phyloP scores from a whole-genome alignment of 441 rosid species.

The Theobroma grandiflorum region DNA sequence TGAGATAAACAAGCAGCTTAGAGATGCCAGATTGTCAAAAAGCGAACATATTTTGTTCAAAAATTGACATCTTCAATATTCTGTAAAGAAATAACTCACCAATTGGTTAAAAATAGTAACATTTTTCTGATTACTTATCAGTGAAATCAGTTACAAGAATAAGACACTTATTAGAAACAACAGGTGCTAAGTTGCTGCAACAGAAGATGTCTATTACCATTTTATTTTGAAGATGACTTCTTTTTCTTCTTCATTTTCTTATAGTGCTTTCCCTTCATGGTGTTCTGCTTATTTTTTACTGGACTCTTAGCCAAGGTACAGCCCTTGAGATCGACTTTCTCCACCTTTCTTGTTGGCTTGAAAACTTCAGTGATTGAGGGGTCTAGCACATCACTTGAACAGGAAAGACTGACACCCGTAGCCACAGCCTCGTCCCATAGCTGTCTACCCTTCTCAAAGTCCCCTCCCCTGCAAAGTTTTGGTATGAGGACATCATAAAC shows the following conservation, averaged over 20 bases:
- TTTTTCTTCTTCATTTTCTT: conserved; percentile 29
- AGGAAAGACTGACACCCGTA: conserved; percentile 47
- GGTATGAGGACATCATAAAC: conserved; percentile 76
- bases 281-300: conserved; percentile 30
- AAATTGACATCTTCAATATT: neutral
- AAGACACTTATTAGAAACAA: neutral
- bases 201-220: neutral
- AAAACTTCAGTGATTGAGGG: conserved; percentile 67
- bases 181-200: neutral
- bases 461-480: conserved; percentile 78
- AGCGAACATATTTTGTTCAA: neutral
- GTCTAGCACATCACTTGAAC: conserved; percentile 59
- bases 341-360: conserved; percentile 57
- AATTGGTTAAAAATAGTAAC: neutral
- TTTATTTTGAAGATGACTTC: conserved; percentile 17
- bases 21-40: neutral
- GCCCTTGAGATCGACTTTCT: conserved; percentile 44
- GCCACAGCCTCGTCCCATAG: conserved; percentile 78
- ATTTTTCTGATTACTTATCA: neutral
- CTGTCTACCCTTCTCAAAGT: conserved; percentile 72
- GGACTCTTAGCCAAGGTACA: conserved; percentile 37
- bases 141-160: neutral
- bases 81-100: neutral
- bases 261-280: conserved; percentile 28
- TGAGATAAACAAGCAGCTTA: neutral